Evolutionary conservation across 768 basidiomycete genomes (phyloP).

Genomic region (Hemileccinum rubropunctum): DNA sequence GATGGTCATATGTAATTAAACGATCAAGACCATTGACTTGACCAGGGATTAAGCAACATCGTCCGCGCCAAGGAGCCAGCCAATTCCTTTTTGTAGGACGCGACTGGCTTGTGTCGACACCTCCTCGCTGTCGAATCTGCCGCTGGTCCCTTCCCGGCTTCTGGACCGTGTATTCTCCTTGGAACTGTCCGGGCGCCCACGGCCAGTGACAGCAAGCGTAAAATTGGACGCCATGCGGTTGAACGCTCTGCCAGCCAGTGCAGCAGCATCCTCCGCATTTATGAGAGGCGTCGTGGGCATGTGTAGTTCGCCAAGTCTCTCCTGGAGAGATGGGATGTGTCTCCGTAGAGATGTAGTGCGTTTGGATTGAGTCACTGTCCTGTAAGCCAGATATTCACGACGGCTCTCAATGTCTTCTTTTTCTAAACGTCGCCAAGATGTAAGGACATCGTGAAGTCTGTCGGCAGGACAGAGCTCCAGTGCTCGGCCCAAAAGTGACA

Average conservation of each 20-base stretch:
- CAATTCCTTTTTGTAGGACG: conserved; percentile 86
- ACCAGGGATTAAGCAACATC: conserved; percentile 30
- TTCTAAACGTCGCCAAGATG: conserved; percentile 74
- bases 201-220: conserved; percentile 59
- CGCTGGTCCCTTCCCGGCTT: conserved; percentile 40
- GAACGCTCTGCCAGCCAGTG: conserved; percentile 77
- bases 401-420: conserved; percentile 56
- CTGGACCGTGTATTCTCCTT: conserved; percentile 26
- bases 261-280: conserved; percentile 75
- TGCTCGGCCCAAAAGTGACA: conserved; percentile 73
- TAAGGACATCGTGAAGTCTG: conserved; percentile 72
- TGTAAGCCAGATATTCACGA: conserved; percentile 39
- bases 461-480: conserved; percentile 85
- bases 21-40: too few relatives aligned
- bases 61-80: conserved; percentile 93
- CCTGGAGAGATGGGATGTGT: conserved; percentile 53
- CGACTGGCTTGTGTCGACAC: conserved; percentile 73
- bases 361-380: conserved; percentile 15
- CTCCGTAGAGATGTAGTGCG: conserved; percentile 28
- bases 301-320: conserved; percentile 62
- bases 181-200: conserved; percentile 22
- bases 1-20: too few relatives aligned
- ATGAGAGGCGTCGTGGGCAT: conserved; percentile 68
- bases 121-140: conserved; percentile 51
- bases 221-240: conserved; percentile 73